Conservation (phyloP, 192 early-diverging fungal species). For the Coemansia sp. region DNA sequence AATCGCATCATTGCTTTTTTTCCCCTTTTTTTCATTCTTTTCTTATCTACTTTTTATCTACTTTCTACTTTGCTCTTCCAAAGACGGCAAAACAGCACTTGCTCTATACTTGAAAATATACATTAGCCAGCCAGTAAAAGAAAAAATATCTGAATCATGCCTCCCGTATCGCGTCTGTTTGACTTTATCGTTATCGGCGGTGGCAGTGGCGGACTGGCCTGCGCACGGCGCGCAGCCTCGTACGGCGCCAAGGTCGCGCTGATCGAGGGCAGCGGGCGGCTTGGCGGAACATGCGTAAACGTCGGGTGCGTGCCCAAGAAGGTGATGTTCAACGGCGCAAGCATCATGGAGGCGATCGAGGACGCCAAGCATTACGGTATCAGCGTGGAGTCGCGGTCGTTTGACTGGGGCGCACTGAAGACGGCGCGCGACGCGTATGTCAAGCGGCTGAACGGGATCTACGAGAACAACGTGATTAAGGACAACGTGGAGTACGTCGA, state of each 20-base stretch:
- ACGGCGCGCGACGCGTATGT: conserved; percentile 95
- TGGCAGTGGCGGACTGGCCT: conserved; percentile 88
- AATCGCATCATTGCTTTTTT: neutral
- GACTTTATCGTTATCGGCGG: conserved; percentile 98
- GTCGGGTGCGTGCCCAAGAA: conserved; percentile 92
- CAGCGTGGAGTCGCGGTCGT: conserved; percentile 58
- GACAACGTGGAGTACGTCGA: conserved; percentile 82
- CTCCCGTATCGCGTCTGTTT: conserved; percentile 56
- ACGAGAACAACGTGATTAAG: conserved; percentile 85
- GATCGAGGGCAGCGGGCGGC: conserved; percentile 74
- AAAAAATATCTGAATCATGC: conserved; percentile 16
- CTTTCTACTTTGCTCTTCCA: neutral
- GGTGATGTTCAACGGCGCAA: conserved; percentile 95
- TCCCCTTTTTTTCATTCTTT: conserved; percentile 13
- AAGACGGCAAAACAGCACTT: no score
- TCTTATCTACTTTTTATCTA: neutral
- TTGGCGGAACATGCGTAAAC: conserved; percentile 93
- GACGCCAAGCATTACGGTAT: conserved; percentile 94
- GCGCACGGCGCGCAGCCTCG: conserved; percentile 86
- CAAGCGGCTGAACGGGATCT: conserved; percentile 94
- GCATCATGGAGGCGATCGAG: conserved; percentile 80
- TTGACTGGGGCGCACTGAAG: conserved; percentile 84
- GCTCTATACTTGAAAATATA: no score
- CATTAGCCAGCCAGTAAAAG: neutral
- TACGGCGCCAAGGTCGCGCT: conserved; percentile 91